Evolutionary conservation across 495 filamentous ascomycete genomes (phyloP).

Genomic region (Achaetomiella virescens): DNA sequence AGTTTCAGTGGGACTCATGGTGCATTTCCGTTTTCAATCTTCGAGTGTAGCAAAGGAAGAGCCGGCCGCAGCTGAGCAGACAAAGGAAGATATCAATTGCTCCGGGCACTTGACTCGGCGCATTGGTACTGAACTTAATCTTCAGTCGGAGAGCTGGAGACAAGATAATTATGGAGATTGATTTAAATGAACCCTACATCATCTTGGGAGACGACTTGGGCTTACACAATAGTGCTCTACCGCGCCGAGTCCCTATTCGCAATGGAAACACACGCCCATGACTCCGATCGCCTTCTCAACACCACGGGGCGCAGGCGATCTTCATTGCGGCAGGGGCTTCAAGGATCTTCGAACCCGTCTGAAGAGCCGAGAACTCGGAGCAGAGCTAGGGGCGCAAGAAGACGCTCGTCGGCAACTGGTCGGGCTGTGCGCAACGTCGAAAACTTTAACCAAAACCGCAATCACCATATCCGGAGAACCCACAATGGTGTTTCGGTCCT

Average conservation of each 20-base stretch:
- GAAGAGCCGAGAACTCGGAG: neutral
- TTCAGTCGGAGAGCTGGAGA: too few species aligned
- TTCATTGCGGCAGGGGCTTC: neutral
- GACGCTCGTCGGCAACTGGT: neutral
- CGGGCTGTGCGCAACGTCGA: neutral
- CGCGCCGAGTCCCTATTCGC: neutral
- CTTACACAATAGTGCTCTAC: too few species aligned
- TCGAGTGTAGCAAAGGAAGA: too few species aligned
- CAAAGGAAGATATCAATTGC: too few species aligned
- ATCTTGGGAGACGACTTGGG: too few species aligned
- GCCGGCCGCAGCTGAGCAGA: too few species aligned
- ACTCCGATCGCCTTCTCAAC: neutral
- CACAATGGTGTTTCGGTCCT: neutral
- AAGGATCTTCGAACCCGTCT: neutral
- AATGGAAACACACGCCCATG: neutral
- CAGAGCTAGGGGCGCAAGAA: neutral
- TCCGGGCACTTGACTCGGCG: too few species aligned
- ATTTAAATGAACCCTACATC: too few species aligned
- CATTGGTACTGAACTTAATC: too few species aligned
- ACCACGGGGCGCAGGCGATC: neutral
- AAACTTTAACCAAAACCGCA: slow-evolving; percentile 15
- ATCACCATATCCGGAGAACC: neutral
- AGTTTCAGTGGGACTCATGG: too few species aligned
- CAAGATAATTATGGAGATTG: too few species aligned
- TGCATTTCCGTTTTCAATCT: too few species aligned